Evolutionary conservation across 2,329 filamentous ascomycete genomes (phyloP).

Genomic region (Ophiosphaerella korrae): DNA sequence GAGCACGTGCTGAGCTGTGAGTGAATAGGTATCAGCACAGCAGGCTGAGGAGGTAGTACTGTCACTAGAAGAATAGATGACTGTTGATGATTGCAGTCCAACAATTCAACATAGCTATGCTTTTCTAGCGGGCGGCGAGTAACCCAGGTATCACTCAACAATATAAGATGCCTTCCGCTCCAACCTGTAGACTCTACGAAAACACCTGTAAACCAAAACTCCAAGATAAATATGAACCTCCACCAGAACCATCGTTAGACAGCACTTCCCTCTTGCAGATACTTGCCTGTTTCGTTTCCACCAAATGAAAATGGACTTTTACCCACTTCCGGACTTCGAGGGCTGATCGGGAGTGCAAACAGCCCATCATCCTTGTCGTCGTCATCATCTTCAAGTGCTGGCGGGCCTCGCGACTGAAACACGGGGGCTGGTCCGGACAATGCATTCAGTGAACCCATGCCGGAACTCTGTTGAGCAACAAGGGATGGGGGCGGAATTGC

Average conservation of each 20-base stretch:
- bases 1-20: too few species aligned
- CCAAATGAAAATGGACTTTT: constrained; percentile 77
- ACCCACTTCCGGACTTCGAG: constrained; percentile 82
- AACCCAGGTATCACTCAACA: constrained; percentile 20
- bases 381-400: constrained; percentile 38
- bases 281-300: constrained; percentile 41
- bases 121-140: constrained; percentile 4
- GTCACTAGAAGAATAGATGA: too few species aligned
- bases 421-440: constrained; percentile 41
- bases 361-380: constrained; percentile 75
- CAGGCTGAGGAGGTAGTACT: too few species aligned
- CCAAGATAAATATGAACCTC: constrained; percentile 14
- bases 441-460: constrained; percentile 54
- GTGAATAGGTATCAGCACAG: too few species aligned
- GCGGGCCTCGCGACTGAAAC: constrained; percentile 39
- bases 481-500: constrained; percentile 46
- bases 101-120: background rate
- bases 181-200: background rate
- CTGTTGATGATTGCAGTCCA: too few species aligned
- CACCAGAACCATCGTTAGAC: constrained; percentile 20
- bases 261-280: constrained; percentile 35
- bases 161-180: background rate
- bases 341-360: constrained; percentile 86
- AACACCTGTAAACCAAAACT: background rate
- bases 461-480: constrained; percentile 47